Evolutionary conservation across 1,284 basidiomycete species (phyloP), one percentile per base, ranked within the genome.

Genomic region (Xerocomus minutiporus): DNA sequence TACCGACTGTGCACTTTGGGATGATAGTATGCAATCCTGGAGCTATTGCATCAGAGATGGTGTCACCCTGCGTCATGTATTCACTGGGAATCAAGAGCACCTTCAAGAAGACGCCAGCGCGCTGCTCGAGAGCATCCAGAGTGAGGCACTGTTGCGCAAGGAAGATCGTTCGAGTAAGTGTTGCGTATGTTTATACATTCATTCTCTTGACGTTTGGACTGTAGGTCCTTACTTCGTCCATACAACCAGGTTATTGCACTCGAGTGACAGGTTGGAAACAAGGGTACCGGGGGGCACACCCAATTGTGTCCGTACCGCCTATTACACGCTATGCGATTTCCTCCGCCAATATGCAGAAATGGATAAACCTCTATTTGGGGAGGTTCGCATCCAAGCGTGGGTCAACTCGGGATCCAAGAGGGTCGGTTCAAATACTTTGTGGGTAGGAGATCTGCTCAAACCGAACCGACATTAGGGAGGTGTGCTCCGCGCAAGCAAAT

Each of bases 11-110:
- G 40, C 52, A 12, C 43, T 52, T 17, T 68, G 65, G 54, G 58
- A 61, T 11, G 65, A 69, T 38, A 66, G 60, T 8, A 66, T 71
- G 57, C 63, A 65, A 13, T 60, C 60, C 12, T 73, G 69, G 57
- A 53, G 54, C 5, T 72, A 73, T 51, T 28, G 36, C n/a, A 20
- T 72, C 47, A 57, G 50, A n/a, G 52, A 55, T 8, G 46, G 50
- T 8, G 64, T 61, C 0, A 46, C 31, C 3, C 56, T 70, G 29
- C 65, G 65, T 31, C 75, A 75, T 41, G n/a, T 76, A 38, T 75
- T 73, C 57, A 75, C 73, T 4, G 66, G 71, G 29, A 75, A 76
- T 48, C 63, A 61, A n/a, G 53, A 59, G 23, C 44, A 49, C 26
- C 56, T 70, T 20, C 74, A 76, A 51, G 48, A 47, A 42, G 62